Base-by-base conservation (phyloP, 1,284 basidiomycete genomes). In the Sporisorium iseilematis-ciliati region DNA sequence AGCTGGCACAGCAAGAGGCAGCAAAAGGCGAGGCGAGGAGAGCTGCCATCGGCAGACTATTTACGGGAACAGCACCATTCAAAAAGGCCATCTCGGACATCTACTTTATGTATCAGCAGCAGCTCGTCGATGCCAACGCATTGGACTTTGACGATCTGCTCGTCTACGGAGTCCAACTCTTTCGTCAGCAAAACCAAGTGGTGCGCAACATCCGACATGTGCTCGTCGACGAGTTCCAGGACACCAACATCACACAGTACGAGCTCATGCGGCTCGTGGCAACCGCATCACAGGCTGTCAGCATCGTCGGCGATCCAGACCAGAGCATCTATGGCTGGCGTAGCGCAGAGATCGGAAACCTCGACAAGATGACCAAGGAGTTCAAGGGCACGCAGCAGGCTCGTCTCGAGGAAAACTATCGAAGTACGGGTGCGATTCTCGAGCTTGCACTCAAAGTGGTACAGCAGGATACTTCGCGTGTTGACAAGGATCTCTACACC, bases 271-370 rank as follows among this genome's bases (percentile, higher is more conserved):
- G 40, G 90, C 91, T 68, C 7, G 55, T 81, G 4, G 70, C 81
- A 2, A 21, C 41, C 20, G 51, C 66, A 1, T 75, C 66, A 14
- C 67, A 72, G 33, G 65, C 74, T 20, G 88, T 95, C 29, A 94
- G 92, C 5, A 89, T 95, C 41, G 94, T 97, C 4, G 94, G 94
- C 0, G 94, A 97, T 86, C 94, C 94, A 0, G 94, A 97, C 85
- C 94, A 96, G 82, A 93, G 92, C 5, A 95, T 94, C 63, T 94
- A 94, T 78, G 93, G 93, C 14, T 96, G 94, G 94, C 89, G 94
- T 7, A 91, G 92, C 12, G 94, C 94, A 1, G 75, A 80, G 53
- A 86, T 84, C 25, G 72, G 78, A 26, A 81, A 83, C 54, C 62
- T 84, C n/a, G 71, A 77, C 42, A 70, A 64, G 42, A 82, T 84